Evolutionary conservation across 2,329 filamentous ascomycete genomes (phyloP), one percentile per base, ranked within the genome.

Genomic region (Juglanconis sp.): DNA sequence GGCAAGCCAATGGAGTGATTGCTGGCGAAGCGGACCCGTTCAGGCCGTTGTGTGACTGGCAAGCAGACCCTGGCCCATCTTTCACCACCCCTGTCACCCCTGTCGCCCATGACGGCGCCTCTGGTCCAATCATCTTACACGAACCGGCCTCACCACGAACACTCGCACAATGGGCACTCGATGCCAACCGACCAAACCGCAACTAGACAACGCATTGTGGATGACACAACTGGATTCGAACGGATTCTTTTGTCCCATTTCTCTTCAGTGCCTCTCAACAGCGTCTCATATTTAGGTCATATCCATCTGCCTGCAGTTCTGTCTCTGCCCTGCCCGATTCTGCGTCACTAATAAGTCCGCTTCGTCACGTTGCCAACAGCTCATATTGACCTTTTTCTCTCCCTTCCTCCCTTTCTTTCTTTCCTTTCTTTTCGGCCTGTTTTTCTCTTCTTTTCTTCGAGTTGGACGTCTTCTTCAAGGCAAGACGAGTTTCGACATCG

Each of bases 81-180:
- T 35, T 44, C 15, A 36, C 52, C 38, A 38, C 9, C 53, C 53
- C 44, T 56, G 53, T 38, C 44, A 35, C 53, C 53, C 7, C 4
- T 8, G 10, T 38, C 44, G 53, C 44, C 48, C n/a, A 15, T 15
- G 8, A 42, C n/a, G 40, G 40, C 11, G 11, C 8, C 40, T 49
- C 44, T 56, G n/a, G 36, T 44, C 53, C 53, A 56, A 56, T 56
- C 53, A 49, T 48, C 44, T 49, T 56, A 56, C 53, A 56, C 53
- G 42, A 17, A 48, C 53, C 30, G 34, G n/a, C 32, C 3, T 2
- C 32, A 48, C 44, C 49, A 13, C 53, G 49, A 49, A 56, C 53
- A 49, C 49, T n/a, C 34, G n/a, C 49, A 52, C 31, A 52, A 24
- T 30, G 52, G 52, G 38, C 24, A 17, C 52, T 5, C 24, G 8